Evolutionary conservation across 306 rosid species (phyloP), one percentile per base, ranked within the genome.

Genomic region (Cucurbita moschata): DNA sequence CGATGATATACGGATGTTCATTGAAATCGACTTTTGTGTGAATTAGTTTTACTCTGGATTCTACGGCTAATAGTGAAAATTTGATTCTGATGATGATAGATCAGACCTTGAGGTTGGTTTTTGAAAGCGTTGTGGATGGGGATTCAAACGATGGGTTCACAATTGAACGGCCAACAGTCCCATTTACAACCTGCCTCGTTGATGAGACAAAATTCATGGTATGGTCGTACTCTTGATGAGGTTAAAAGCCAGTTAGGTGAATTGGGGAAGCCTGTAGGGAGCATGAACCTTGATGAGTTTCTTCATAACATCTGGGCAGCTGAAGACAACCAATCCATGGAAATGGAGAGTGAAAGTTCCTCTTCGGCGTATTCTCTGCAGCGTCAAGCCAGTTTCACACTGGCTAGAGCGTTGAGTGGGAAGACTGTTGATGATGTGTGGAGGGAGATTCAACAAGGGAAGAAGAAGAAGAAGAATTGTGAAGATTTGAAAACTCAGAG

Each of bases 381-480:
- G 77, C 84, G 83, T 43, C 88, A 89, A 79, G 90, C 90, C 13
- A 87, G 90, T 74, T 54, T 87, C 77, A 81, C 92, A 44, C 58
- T 89, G 81, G 89, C 96, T 16, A 80, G 71, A 56, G 96, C 86
- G 15, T 84, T 85, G 43, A 81, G 84, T 71, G 90, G 92, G 77
- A 91, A 89, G 83, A 87, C 92, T 1, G 87, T 91, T 52, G 97
- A 87, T 55, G 89, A 89, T 23, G 96, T 91, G 40, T 88, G 97
- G 96, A 82, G 81, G 72, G 97, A 88, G 75, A 88, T 91, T 50
- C 96, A 81, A 60, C 89, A 79, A 57, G 91, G 92, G 50, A 88
- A 88, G 84, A 88, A 58, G 80, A 84, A 79, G 80, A 84, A 79
- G 73, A 81, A 83, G 47, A 80, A 59, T 30, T 81, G 79, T 8